Evolutionary conservation across 306 rosid genomes (phyloP).

Genomic region (Corylus heterophylla): DNA sequence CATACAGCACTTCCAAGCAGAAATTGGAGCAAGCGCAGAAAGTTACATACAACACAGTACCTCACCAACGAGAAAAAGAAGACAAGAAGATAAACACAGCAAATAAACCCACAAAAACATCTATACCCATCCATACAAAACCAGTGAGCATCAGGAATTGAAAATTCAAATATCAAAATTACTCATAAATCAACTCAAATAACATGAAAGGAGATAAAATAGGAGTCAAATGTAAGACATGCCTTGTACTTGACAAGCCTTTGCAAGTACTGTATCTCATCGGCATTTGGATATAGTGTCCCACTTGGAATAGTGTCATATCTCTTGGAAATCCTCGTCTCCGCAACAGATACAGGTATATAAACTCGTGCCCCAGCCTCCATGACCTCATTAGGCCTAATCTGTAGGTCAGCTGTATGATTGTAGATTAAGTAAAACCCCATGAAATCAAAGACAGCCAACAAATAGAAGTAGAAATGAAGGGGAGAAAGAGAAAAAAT

Average conservation of each 20-base stretch:
- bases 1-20: slow-evolving; percentile 2
- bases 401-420: slow-evolving; percentile 62
- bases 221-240: slow-evolving; percentile 29
- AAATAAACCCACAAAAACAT: background rate
- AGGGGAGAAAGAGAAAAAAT: background rate
- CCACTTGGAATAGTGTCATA: slow-evolving; percentile 90
- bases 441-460: slow-evolving; percentile 21
- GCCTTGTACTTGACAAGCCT: slow-evolving; percentile 93
- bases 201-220: slow-evolving; percentile 22
- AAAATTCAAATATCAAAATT: background rate
- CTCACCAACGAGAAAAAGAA: background rate
- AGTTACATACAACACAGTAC: background rate
- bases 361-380: slow-evolving; percentile 57
- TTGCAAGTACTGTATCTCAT: slow-evolving; percentile 87
- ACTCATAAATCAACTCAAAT: slow-evolving; percentile 20
- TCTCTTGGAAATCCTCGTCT: slow-evolving; percentile 81
- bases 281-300: slow-evolving; percentile 89
- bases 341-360: slow-evolving; percentile 78
- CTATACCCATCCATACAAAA: background rate
- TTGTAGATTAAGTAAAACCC: slow-evolving; percentile 45
- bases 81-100: background rate
- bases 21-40: background rate
- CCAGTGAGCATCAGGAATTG: background rate
- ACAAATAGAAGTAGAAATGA: slow-evolving; percentile 14
- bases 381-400: slow-evolving; percentile 73